phyloP scores from a whole-genome alignment of 768 basidiomycete genomes.

The Punctularia strigosozonata region DNA sequence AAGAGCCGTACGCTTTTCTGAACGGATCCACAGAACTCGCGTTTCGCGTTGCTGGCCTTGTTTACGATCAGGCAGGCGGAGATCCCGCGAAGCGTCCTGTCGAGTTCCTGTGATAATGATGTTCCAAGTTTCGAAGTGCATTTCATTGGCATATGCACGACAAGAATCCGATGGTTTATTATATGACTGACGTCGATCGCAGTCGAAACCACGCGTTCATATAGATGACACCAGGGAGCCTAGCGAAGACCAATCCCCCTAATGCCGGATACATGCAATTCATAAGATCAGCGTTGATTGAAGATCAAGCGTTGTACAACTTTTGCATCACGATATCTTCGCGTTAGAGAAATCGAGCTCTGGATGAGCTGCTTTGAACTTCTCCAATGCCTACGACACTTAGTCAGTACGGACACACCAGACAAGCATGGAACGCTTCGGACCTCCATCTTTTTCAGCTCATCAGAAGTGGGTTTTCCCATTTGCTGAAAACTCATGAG shows the following conservation, averaged over 20 bases:
- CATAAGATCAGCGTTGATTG: too few species aligned
- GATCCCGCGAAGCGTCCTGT: conserved; percentile 64
- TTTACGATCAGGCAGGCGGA: conserved; percentile 77
- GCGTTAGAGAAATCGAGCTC: conserved; percentile 93
- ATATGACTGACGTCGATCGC: too few species aligned
- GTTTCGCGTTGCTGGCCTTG: conserved; percentile 72
- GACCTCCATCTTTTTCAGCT: conserved; percentile 89
- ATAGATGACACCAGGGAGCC: too few species aligned
- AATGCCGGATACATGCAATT: too few species aligned
- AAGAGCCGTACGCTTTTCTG: conserved; percentile 5
- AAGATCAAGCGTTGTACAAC: neutral
- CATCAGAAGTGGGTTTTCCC: conserved; percentile 93
- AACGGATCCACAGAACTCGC: conserved; percentile 51
- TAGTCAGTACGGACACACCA: neutral
- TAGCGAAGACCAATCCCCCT: too few species aligned
- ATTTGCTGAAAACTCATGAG: conserved; percentile 49
- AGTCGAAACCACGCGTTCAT: too few species aligned
- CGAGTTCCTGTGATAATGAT: conserved; percentile 69
- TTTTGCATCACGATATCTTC: conserved; percentile 52
- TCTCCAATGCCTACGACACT: conserved; percentile 58
- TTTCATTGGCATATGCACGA: too few species aligned
- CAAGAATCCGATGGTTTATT: too few species aligned
- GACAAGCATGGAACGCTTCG: conserved; percentile 6
- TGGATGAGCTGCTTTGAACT: conserved; percentile 84
- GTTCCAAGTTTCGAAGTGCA: too few species aligned